Percentiles rank a stretch among this genome's conserved stretches.
Evolutionary conservation across 306 rosid species (phyloP).

Genomic region (Glycyrrhiza uralensis): DNA sequence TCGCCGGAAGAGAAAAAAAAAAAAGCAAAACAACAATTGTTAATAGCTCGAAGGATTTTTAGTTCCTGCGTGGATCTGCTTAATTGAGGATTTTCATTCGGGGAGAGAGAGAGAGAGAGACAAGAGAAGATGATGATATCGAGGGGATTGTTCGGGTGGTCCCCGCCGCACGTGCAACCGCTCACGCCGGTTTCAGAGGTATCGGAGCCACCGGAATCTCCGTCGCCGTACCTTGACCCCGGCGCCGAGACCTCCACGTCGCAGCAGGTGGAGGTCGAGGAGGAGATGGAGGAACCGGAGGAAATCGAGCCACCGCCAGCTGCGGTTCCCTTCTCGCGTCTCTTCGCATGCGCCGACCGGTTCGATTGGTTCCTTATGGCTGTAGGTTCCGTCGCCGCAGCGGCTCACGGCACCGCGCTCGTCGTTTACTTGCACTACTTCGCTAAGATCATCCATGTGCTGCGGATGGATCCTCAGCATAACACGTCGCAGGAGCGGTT

Average conservation of each 20-base stretch:
- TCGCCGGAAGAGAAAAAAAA: slow-evolving; percentile 11
- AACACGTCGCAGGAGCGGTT: slow-evolving; percentile 32
- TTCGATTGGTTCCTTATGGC: slow-evolving; percentile 87
- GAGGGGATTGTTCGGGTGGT: slow-evolving; percentile 94
- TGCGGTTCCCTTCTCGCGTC: slow-evolving; percentile 79
- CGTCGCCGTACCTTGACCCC: slow-evolving; percentile 83
- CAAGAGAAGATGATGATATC: slow-evolving; percentile 82
- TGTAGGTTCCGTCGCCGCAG: slow-evolving; percentile 85
- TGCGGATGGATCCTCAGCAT: slow-evolving; percentile 7
- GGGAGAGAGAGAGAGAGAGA: slow-evolving; percentile 16
- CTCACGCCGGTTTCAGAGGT: slow-evolving; percentile 96
- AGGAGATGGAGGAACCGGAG: slow-evolving; percentile 81
- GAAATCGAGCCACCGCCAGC: slow-evolving; percentile 95
- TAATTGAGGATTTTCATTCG: slow-evolving; percentile 12
- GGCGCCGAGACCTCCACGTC: slow-evolving; percentile 55
- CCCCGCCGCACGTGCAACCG: slow-evolving; percentile 96
- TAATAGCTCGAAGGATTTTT: slow-evolving; percentile 10
- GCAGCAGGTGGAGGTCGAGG: slow-evolving; percentile 71
- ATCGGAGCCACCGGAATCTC: slow-evolving; percentile 98
- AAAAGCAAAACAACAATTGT: neutral
- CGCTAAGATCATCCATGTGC: slow-evolving; percentile 77
- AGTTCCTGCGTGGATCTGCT: slow-evolving; percentile 46
- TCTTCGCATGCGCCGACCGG: slow-evolving; percentile 85
- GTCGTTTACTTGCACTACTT: slow-evolving; percentile 91
- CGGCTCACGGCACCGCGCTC: slow-evolving; percentile 91